Base-by-base conservation (phyloP, 352 stramenopile genomes). In the Globisporangium irregulare region DNA sequence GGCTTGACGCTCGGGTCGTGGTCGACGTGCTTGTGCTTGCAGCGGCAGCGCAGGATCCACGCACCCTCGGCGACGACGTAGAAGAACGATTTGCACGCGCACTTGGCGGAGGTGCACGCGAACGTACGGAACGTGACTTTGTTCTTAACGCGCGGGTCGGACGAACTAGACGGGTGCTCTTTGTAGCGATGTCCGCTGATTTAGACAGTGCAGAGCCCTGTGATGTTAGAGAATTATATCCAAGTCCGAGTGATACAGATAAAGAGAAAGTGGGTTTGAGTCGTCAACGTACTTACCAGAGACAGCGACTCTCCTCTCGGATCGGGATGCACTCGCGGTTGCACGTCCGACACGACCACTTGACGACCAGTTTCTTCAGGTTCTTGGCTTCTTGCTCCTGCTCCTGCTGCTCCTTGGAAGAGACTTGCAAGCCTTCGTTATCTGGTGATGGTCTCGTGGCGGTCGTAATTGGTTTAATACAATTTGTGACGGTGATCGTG, bases 1-100 rank as follows among this genome's bases (percentile, higher is more conserved):
- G 83, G 79, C 43, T 68, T 59, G 0, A 34, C 46, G 8, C 66
- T 66, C 2, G 85, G 62, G 66, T 94, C 81, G 67, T 94, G 85
- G 24, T 94, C 82, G 0, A 74, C 82, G 73, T 94, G 88, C 48
- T 87, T 87, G 74, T 94, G 85, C 67, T 94, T 94, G 73, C 88
- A 94, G 36, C 78, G 77, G 58, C 82, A 94, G 65, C 85, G 81
- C 56, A 93, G 71, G 56, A 96, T 86, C 86, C 84, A 94, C 54
- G 85, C 82, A 5, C 86, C 85, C 60, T 94, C 83, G 1, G 86
- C 82, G 24, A 94, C 86, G n/a, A 94, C 73, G 72, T 92, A 94
- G 56, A 89, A 90, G 69, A 94, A 93, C 9, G 57, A 41, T 48
- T 66, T 67, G 58, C 86, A 95, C 7, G 64, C 38, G 64, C 86